phyloP scores from a whole-genome alignment of 176 grass and related monocot species.

The Oryza longistaminata region DNA sequence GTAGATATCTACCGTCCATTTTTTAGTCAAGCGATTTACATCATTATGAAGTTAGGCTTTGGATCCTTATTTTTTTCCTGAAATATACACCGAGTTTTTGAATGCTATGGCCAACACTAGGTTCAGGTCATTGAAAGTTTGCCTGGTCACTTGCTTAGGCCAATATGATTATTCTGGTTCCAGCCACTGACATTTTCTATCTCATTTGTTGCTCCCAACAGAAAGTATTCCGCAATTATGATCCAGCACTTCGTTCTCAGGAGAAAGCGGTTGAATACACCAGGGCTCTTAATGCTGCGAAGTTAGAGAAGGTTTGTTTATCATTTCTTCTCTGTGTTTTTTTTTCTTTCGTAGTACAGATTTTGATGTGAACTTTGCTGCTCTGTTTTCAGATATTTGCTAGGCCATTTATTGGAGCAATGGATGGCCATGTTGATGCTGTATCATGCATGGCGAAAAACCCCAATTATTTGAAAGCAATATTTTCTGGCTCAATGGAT shows the following conservation, averaged over 20 bases:
- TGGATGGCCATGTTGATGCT: constrained; percentile 92
- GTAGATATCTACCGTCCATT: not conserved
- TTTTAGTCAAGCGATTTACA: not conserved
- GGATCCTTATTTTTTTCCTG: not conserved
- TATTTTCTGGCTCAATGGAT: constrained; percentile 98
- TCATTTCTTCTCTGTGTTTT: not conserved
- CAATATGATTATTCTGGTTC: not conserved
- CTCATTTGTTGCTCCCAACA: constrained; percentile 33
- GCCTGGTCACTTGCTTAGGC: not conserved
- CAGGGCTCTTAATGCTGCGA: constrained; percentile 88
- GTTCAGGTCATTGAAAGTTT: not conserved
- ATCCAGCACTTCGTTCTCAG: constrained; percentile 73
- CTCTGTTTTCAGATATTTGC: constrained; percentile 82
- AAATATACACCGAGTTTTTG: not conserved
- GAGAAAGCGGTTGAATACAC: constrained; percentile 95
- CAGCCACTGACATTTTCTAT: constrained; percentile 19
- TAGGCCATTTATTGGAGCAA: constrained; percentile 90
- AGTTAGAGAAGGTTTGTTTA: constrained; percentile 73
- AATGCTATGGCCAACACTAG: not conserved
- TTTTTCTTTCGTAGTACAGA: not conserved
- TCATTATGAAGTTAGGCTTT: not conserved
- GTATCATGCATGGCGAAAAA: constrained; percentile 90
- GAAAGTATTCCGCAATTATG: constrained; percentile 97
- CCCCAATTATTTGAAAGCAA: constrained; percentile 80
- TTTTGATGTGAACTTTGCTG: constrained; percentile 14